phyloP scores from a whole-genome alignment of 768 basidiomycete species.

The Hygrocybe coccinea region DNA sequence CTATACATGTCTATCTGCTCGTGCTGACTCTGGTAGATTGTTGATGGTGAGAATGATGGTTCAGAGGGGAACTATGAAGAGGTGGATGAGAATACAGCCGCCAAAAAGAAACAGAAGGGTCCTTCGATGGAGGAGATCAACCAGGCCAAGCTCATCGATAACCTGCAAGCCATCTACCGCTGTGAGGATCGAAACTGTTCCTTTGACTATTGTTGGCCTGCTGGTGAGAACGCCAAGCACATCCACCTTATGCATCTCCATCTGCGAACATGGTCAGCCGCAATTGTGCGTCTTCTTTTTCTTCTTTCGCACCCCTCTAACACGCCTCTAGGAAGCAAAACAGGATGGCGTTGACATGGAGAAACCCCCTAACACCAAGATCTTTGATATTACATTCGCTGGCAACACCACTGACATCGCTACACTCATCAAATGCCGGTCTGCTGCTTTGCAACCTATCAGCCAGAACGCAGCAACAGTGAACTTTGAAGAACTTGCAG shows the following conservation, averaged over 20 bases:
- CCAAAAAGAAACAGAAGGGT: slow-evolving; percentile 1
- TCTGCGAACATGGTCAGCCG: neutral
- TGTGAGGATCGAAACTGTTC: neutral
- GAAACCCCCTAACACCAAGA: neutral
- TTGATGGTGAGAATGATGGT: neutral
- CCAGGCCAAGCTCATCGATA: neutral
- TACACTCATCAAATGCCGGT: neutral
- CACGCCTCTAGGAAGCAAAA: neutral
- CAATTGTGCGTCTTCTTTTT: neutral
- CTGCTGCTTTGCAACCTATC: neutral
- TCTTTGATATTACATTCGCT: neutral
- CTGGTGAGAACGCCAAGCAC: neutral
- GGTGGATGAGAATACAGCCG: neutral
- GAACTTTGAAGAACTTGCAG: neutral
- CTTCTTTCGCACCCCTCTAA: neutral
- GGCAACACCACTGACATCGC: neutral
- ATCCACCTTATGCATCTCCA: slow-evolving; percentile 1
- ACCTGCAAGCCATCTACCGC: neutral
- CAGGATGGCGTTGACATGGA: neutral
- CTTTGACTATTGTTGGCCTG: neutral
- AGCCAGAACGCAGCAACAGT: neutral
- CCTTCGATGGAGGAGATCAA: neutral
- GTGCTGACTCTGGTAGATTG: neutral
- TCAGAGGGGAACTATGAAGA: neutral
- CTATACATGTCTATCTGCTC: neutral